Conservation (phyloP, 768 basidiomycete genomes). For the Phylloporus sp. region DNA sequence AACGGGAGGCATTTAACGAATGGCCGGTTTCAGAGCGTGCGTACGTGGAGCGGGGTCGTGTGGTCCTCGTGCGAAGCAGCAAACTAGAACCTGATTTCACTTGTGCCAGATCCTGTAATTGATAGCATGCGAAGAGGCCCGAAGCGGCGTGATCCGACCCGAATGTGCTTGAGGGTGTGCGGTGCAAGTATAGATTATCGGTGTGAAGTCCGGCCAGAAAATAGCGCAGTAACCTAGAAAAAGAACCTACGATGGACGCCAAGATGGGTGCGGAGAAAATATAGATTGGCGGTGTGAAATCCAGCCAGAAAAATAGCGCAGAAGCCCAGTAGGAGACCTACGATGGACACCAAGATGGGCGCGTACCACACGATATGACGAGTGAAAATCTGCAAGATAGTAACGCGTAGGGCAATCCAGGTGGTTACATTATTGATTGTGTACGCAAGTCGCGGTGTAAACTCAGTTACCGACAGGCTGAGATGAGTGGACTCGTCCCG, state of each 20-base stretch:
- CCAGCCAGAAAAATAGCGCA: not conserved
- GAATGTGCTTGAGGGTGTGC: not conserved
- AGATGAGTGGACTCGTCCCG: not conserved
- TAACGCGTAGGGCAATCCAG: not conserved
- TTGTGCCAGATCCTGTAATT: not conserved
- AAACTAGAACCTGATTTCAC: not conserved
- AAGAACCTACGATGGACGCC: not conserved
- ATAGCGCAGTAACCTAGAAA: no score
- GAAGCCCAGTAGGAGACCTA: no score
- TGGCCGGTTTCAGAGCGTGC: not conserved
- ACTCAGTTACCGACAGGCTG: not conserved
- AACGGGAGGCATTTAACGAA: constrained; percentile 1
- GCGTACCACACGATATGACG: no score
- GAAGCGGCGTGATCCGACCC: no score
- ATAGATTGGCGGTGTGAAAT: not conserved
- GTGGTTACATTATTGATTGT: not conserved
- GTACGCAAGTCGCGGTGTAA: no score
- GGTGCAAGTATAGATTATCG: not conserved
- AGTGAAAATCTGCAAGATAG: no score
- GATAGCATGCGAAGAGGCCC: not conserved
- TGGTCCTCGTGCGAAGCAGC: not conserved
- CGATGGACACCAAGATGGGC: not conserved
- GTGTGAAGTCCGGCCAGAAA: not conserved
- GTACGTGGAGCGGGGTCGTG: not conserved
- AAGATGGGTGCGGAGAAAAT: not conserved